Base-by-base conservation (phyloP, 306 rosid species). In the Alnus rubra region DNA sequence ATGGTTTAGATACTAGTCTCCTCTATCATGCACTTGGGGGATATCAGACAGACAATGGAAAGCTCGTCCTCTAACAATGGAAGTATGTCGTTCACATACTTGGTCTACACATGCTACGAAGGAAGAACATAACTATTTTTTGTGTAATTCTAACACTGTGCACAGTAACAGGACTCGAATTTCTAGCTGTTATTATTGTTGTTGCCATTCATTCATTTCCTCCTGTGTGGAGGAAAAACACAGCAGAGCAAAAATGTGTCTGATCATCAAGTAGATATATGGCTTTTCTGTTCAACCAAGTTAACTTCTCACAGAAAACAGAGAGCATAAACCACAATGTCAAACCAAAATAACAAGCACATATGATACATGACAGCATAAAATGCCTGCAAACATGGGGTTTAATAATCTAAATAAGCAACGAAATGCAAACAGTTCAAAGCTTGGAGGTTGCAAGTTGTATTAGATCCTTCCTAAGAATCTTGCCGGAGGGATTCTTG, bases 401-500 rank as follows among this genome's bases (percentile, higher is more conserved):
- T 23, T 23, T 23, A 23, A 23, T 23, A 23, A 23, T 37, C 37
- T 18, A 18, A 2, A 39, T 65, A 18, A 9, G 44, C 14, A 13
- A 5, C 5, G 72, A 16, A 9, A 42, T 42, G 31, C 50, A 39
- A 35, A 11, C 28, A 53, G 18, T 65, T 87, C 82, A 92, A 15
- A 91, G 95, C 79, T 89, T 92, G 35, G 95, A 92, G 39, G 97
- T 86, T 30, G 97, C 92, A 0, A 92, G 96, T 81, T 86, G 83
- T 68, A 95, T 84, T 64, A 95, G 98, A 88, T 95, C 98, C 88
- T 92, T 95, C 81, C 98, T 85, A n/a, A 95, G 91, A 76, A 95
- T 95, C 88, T 95, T 95, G 37, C 98, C 98, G 1, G 97, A 90
- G 3, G 97, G 87, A 81, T 91, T 95, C 86, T 92, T 95, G 35